Percentiles rank a stretch among this genome's conserved stretches.
These are phyloP conservation scores for Castanopsis chinensis DNA, from an alignment of 306 rosid species.

Conservation along the genomic window DNA sequence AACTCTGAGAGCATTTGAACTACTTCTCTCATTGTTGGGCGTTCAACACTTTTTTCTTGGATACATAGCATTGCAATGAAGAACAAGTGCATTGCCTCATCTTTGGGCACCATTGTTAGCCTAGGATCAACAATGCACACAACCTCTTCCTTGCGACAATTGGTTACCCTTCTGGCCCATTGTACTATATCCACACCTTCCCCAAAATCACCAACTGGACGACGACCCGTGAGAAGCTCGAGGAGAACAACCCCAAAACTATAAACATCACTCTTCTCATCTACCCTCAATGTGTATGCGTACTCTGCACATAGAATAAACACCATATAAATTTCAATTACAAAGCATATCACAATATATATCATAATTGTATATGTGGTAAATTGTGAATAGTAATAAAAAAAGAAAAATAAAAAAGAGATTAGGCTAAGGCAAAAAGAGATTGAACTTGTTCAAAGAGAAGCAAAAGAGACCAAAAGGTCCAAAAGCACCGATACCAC, in stretches of 20 bases:
- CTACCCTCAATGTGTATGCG: conserved; percentile 79
- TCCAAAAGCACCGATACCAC: neutral
- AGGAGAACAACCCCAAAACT: conserved; percentile 72
- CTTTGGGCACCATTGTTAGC: conserved; percentile 42
- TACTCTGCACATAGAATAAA: conserved; percentile 48
- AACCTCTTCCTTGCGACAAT: conserved; percentile 44
- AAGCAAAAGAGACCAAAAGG: neutral
- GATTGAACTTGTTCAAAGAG: neutral
- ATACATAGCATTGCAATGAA: conserved; percentile 66
- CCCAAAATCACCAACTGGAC: conserved; percentile 75
- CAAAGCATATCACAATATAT: neutral
- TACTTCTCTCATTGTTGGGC: conserved; percentile 93
- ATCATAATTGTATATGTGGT: neutral
- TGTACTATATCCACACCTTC: conserved; percentile 80
- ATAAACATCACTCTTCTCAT: conserved; percentile 84
- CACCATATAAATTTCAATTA: neutral
- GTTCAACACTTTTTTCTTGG: conserved; percentile 68
- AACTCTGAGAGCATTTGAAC: conserved; percentile 87
- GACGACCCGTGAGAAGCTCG: conserved; percentile 68
- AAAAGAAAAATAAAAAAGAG: neutral
- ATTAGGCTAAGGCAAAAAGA: neutral
- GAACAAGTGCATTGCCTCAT: conserved; percentile 73
- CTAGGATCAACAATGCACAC: conserved; percentile 46
- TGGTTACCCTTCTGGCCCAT: conserved; percentile 59
- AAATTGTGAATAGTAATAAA: neutral